These are phyloP conservation scores for Neurospora intermedia DNA, from an alignment of 495 filamentous ascomycete genomes.

Conservation along the genomic window DNA sequence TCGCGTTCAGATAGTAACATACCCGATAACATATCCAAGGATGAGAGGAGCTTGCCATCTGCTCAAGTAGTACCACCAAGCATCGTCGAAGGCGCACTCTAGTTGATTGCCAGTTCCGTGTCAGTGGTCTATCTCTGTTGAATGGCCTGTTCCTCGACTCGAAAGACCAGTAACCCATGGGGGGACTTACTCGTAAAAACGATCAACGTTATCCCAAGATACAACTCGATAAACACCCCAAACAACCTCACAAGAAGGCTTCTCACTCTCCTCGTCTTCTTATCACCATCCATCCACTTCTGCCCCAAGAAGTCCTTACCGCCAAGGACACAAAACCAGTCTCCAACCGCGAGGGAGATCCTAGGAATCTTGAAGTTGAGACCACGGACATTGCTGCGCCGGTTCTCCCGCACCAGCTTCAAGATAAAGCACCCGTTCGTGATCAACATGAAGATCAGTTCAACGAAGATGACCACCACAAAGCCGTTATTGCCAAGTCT, in stretches of 20 bases:
- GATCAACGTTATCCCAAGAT: slow-evolving; percentile 2
- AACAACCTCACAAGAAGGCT: not conserved
- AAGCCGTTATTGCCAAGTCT: not conserved
- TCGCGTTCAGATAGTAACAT: not conserved
- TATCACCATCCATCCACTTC: not conserved
- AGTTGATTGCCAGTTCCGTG: not conserved
- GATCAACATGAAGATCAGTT: slow-evolving; percentile 3
- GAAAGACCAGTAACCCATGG: not conserved
- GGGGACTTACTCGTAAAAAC: not conserved
- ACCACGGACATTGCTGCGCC: not conserved
- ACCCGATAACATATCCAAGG: not conserved
- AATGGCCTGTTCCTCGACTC: not conserved
- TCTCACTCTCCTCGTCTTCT: not conserved
- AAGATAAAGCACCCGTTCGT: slow-evolving; percentile 1
- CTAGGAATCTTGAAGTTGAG: not conserved
- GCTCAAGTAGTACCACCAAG: not conserved
- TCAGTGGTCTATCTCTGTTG: not conserved
- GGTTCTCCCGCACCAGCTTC: not conserved
- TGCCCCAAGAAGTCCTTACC: not conserved
- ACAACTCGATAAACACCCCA: not conserved
- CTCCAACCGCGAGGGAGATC: slow-evolving; percentile 5
- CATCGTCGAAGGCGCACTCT: not conserved
- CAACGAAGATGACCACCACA: not conserved
- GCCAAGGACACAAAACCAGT: not conserved
- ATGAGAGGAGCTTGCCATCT: not conserved